phyloP scores from a whole-genome alignment of 78 protist species.

The Dictyostelium brefeldianum region DNA sequence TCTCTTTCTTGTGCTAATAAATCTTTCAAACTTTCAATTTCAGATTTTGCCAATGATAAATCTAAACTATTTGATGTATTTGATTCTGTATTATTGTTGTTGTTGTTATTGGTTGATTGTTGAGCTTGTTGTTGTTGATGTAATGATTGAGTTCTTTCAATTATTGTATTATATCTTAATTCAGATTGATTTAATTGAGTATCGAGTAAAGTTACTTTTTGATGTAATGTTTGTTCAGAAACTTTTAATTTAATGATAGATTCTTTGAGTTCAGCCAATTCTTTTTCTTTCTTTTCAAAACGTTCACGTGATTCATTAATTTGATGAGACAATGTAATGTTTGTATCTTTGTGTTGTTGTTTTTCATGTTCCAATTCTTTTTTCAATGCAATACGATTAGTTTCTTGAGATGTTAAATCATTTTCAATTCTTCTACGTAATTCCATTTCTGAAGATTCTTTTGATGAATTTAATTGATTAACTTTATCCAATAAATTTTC shows the following conservation, averaged over 20 bases:
- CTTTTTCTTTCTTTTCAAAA: slow-evolving; percentile 72
- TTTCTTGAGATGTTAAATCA: slow-evolving; percentile 39
- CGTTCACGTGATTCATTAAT: slow-evolving; percentile 55
- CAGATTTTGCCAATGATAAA: slow-evolving; percentile 65
- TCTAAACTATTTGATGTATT: slow-evolving; percentile 21
- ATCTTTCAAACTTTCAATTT: slow-evolving; percentile 71
- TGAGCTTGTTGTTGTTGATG: background rate
- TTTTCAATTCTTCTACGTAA: slow-evolving; percentile 50
- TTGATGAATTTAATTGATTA: slow-evolving; percentile 27
- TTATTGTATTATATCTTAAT: slow-evolving; percentile 15
- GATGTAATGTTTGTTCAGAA: slow-evolving; percentile 43
- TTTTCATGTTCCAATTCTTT: slow-evolving; percentile 54
- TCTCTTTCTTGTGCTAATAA: slow-evolving; percentile 59
- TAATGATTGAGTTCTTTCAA: slow-evolving; percentile 31
- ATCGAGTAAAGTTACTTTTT: slow-evolving; percentile 36
- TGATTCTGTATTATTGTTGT: slow-evolving; percentile 3
- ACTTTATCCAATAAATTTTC: slow-evolving; percentile 44
- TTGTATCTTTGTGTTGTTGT: slow-evolving; percentile 30
- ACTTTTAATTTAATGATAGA: slow-evolving; percentile 22
- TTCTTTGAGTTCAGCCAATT: slow-evolving; percentile 43
- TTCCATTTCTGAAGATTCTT: slow-evolving; percentile 58
- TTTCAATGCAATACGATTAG: slow-evolving; percentile 22
- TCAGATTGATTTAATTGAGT: slow-evolving; percentile 22
- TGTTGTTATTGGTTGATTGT: background rate
- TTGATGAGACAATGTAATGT: slow-evolving; percentile 26